Percentiles rank a stretch among this genome's conserved stretches.
Evolutionary conservation across 441 rosid species (phyloP).

Genomic region (Rhodomyrtus psidioides): DNA sequence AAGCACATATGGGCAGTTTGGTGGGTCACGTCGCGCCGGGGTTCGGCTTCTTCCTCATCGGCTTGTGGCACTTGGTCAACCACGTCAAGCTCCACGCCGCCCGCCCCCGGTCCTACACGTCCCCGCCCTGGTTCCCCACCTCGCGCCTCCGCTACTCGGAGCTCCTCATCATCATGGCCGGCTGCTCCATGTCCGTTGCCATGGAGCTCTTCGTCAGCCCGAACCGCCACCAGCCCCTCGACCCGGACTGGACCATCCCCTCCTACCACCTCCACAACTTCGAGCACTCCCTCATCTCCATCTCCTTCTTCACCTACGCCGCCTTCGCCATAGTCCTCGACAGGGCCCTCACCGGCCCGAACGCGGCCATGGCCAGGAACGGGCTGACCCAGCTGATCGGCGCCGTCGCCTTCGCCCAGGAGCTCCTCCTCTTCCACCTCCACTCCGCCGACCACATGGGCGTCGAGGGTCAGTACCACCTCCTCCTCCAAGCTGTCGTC

Average conservation of each 20-base stretch:
- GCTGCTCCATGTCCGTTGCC: slow-evolving; percentile 42
- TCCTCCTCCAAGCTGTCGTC: slow-evolving; percentile 51
- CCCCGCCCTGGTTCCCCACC: slow-evolving; percentile 61
- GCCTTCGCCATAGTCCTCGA: slow-evolving; percentile 52
- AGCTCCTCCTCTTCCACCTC: slow-evolving; percentile 68
- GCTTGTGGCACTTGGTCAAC: slow-evolving; percentile 79
- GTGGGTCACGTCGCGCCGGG: slow-evolving; percentile 85
- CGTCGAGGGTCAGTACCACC: slow-evolving; percentile 78
- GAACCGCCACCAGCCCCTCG: slow-evolving; percentile 67
- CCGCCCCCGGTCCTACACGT: slow-evolving; percentile 44
- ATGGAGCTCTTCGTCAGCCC: slow-evolving; percentile 82
- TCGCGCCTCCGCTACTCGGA: slow-evolving; percentile 49
- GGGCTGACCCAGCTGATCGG: slow-evolving; percentile 46
- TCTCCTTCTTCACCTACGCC: slow-evolving; percentile 60
- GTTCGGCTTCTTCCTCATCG: slow-evolving; percentile 56
- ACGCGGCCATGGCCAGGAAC: slow-evolving; percentile 15
- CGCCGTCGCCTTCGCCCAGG: slow-evolving; percentile 56
- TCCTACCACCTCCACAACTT: slow-evolving; percentile 80
- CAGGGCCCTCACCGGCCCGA: background rate
- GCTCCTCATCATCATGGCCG: slow-evolving; percentile 48
- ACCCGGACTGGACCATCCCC: slow-evolving; percentile 73
- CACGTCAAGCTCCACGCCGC: slow-evolving; percentile 51
- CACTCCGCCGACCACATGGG: slow-evolving; percentile 84
- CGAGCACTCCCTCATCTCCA: slow-evolving; percentile 68
- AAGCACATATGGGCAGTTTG: slow-evolving; percentile 50